Evolutionary conservation across 2,329 filamentous ascomycete species (phyloP).

Genomic region (Fusarium mundagurra): DNA sequence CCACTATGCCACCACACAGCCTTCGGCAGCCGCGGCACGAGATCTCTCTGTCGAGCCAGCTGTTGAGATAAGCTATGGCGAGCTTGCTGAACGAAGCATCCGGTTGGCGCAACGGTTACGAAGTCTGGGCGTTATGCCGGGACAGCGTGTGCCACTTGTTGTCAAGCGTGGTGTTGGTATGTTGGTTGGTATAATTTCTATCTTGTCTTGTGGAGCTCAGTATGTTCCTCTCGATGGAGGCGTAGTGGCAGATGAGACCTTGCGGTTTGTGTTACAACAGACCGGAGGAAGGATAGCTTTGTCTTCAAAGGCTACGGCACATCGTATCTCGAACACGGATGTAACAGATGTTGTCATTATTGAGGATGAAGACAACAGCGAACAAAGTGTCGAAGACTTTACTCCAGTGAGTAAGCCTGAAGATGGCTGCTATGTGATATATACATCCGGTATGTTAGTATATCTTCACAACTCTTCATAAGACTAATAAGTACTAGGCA

Average conservation of each 20-base stretch:
- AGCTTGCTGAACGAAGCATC: slow-evolving; percentile 50
- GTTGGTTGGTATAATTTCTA: slow-evolving; percentile 64
- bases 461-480: too few species aligned
- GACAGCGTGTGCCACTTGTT: slow-evolving; percentile 63
- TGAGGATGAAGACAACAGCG: slow-evolving; percentile 34
- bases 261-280: slow-evolving; percentile 61
- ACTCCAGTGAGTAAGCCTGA: slow-evolving; percentile 25
- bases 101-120: slow-evolving; percentile 53
- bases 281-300: slow-evolving; percentile 55
- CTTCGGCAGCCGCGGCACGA: slow-evolving; percentile 52
- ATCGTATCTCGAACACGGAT: slow-evolving; percentile 37
- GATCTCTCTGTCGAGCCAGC: slow-evolving; percentile 44
- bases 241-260: slow-evolving; percentile 58
- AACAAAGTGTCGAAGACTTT: background rate
- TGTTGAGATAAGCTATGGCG: slow-evolving; percentile 55
- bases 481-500: slow-evolving; percentile 46
- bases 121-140: slow-evolving; percentile 53
- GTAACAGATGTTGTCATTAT: slow-evolving; percentile 43
- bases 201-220: slow-evolving; percentile 65
- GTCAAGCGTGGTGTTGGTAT: slow-evolving; percentile 65
- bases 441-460: slow-evolving; percentile 58
- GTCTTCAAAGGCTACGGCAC: slow-evolving; percentile 52
- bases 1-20: slow-evolving; percentile 49
- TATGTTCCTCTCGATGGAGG: slow-evolving; percentile 69
- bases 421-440: slow-evolving; percentile 60